phyloP scores from a whole-genome alignment of 768 basidiomycete genomes.

The Pulveroboletus ravenelii region DNA sequence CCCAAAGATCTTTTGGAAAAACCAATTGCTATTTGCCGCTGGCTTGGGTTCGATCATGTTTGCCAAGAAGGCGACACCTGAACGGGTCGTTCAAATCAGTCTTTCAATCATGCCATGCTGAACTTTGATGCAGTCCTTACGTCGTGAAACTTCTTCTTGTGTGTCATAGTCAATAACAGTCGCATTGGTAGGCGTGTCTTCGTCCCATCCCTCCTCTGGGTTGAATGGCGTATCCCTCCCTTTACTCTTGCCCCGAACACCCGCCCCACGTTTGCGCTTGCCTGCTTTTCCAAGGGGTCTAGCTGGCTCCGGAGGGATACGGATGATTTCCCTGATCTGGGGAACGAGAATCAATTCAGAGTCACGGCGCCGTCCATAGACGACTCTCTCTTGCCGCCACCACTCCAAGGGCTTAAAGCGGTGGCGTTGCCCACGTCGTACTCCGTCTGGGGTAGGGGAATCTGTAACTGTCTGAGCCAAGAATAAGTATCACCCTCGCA shows the following conservation, averaged over 20 bases:
- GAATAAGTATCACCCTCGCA: not conserved
- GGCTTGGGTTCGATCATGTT: slow-evolving; percentile 58
- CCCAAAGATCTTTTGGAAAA: slow-evolving; percentile 87
- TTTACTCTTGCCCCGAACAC: slow-evolving; percentile 35
- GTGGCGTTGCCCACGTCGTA: slow-evolving; percentile 68
- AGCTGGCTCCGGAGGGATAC: slow-evolving; percentile 47
- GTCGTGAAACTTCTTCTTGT: slow-evolving; percentile 57
- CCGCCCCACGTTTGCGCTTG: slow-evolving; percentile 32
- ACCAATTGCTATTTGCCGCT: slow-evolving; percentile 65
- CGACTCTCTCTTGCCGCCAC: slow-evolving; percentile 90
- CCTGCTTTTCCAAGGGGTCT: slow-evolving; percentile 42
- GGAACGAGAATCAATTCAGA: slow-evolving; percentile 52
- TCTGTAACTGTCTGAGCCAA: slow-evolving; percentile 16
- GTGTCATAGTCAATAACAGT: slow-evolving; percentile 64
- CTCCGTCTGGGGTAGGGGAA: slow-evolving; percentile 37
- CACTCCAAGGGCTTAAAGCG: slow-evolving; percentile 75
- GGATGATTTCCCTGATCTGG: slow-evolving; percentile 61
- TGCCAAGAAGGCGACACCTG: slow-evolving; percentile 78
- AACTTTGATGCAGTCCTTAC: slow-evolving; percentile 46
- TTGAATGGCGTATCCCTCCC: slow-evolving; percentile 30
- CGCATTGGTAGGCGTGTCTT: slow-evolving; percentile 61
- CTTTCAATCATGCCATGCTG: not conserved
- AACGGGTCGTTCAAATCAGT: slow-evolving; percentile 2
- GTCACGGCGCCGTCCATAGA: slow-evolving; percentile 66
- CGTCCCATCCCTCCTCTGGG: slow-evolving; percentile 84